Evolutionary conservation across 2,329 filamentous ascomycete species (phyloP).

Genomic region (Colletotrichum liriopes): DNA sequence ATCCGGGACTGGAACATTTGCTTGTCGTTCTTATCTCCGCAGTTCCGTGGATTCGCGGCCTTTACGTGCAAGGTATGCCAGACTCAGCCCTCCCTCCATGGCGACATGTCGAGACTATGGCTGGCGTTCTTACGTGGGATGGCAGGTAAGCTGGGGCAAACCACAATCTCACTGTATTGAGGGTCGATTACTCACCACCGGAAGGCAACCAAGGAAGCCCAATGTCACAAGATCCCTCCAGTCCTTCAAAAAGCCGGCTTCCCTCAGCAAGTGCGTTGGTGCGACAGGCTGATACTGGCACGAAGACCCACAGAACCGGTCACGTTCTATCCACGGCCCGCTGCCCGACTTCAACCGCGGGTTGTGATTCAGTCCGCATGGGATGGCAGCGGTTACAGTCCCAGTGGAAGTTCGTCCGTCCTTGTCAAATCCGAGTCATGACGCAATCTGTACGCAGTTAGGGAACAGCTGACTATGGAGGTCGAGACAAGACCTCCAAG

Average conservation of each 20-base stretch:
- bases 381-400: conserved; percentile 33
- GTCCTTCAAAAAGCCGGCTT: not conserved
- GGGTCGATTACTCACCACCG: conserved; percentile 18
- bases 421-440: conserved; percentile 37
- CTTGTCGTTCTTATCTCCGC: not conserved
- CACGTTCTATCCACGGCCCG: conserved; percentile 38
- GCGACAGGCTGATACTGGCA: conserved; percentile 33
- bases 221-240: conserved; percentile 32
- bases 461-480: conserved; percentile 30
- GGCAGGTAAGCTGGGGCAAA: conserved; percentile 19
- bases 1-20: not conserved
- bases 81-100: not conserved
- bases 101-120: conserved; percentile 1
- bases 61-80: conserved; percentile 5
- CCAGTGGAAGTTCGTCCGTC: conserved; percentile 26
- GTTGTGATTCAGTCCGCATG: conserved; percentile 39
- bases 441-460: conserved; percentile 33
- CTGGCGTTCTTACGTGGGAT: conserved; percentile 27
- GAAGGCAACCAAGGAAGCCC: not conserved
- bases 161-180: conserved; percentile 4
- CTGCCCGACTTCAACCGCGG: conserved; percentile 19
- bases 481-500: conserved; percentile 17
- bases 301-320: conserved; percentile 30
- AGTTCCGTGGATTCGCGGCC: conserved; percentile 4
- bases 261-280: conserved; percentile 10